Evolutionary conservation across 495 filamentous ascomycete genomes (phyloP).

Genomic region (Rostrohypoxylon terebratum): DNA sequence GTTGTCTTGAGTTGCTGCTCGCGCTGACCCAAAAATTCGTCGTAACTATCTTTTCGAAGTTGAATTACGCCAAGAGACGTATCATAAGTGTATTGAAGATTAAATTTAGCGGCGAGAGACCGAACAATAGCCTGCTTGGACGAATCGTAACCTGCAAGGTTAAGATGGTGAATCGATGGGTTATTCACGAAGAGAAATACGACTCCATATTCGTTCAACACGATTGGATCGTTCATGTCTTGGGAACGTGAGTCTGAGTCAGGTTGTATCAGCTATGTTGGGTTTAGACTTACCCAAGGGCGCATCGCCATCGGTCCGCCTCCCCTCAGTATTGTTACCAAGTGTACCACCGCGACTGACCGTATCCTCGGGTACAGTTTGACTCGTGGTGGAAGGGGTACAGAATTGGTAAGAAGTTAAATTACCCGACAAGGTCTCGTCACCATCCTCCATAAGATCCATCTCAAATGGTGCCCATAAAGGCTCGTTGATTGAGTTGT

Average conservation of each 20-base stretch:
- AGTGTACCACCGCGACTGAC: not conserved
- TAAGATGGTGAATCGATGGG: constrained; percentile 23
- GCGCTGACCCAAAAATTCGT: not conserved
- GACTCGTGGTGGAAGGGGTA: not conserved
- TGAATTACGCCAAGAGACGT: constrained; percentile 6
- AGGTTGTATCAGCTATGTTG: not conserved
- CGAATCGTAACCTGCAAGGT: constrained; percentile 22
- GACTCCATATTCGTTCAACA: constrained; percentile 26
- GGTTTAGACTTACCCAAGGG: constrained; percentile 40
- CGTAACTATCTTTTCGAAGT: constrained; percentile 29
- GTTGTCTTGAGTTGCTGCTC: constrained; percentile 1
- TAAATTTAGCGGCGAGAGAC: constrained; percentile 30
- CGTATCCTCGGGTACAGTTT: not conserved
- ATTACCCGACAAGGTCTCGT: constrained; percentile 4
- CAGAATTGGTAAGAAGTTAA: constrained; percentile 10
- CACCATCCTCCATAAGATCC: constrained; percentile 30
- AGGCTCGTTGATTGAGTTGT: constrained; percentile 13
- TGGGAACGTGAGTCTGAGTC: constrained; percentile 19
- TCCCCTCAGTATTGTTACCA: constrained; percentile 10
- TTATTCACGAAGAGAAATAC: constrained; percentile 37
- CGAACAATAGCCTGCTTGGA: constrained; percentile 25
- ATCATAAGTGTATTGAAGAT: constrained; percentile 35
- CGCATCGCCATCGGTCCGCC: not conserved
- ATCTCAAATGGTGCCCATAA: constrained; percentile 34
- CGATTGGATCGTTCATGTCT: constrained; percentile 37